A percentile compares a stretch with the other conserved stretches of the same genome.
Conservation (phyloP, 768 basidiomycete species). For the Suillus weaverae region DNA sequence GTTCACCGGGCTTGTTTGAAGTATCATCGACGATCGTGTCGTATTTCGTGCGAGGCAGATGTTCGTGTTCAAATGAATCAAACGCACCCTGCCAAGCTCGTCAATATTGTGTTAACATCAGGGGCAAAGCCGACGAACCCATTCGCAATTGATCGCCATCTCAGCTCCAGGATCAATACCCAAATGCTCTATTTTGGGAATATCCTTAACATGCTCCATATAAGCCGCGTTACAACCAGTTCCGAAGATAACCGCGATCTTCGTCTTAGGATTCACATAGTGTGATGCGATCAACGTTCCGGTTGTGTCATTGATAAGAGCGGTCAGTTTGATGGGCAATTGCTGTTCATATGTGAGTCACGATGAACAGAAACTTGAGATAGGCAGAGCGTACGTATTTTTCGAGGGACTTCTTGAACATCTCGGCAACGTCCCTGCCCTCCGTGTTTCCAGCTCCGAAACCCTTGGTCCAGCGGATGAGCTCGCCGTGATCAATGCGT, state of each 20-base stretch:
- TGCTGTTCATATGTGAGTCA: conserved; percentile 44
- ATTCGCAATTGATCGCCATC: conserved; percentile 98
- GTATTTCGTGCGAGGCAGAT: conserved; percentile 94
- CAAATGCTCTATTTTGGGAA: conserved; percentile 81
- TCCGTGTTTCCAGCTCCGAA: conserved; percentile 92
- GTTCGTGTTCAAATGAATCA: conserved; percentile 92
- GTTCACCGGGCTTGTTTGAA: conserved; percentile 96
- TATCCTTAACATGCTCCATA: conserved; percentile 86
- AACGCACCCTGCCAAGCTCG: conserved; percentile 78
- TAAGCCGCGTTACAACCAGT: conserved; percentile 99
- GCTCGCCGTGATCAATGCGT: conserved; percentile 87
- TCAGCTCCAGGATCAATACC: conserved; percentile 62
- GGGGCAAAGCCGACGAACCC: conserved; percentile 52
- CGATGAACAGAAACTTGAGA: conserved; percentile 3
- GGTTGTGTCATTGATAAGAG: conserved; percentile 97
- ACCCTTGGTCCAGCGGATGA: conserved; percentile 99
- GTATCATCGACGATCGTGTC: conserved; percentile 89
- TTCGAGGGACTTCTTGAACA: conserved; percentile 83
- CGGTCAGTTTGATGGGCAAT: conserved; percentile 80
- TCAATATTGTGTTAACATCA: conserved; percentile 1
- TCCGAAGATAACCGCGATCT: conserved; percentile 95
- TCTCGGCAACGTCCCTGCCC: conserved; percentile 87
- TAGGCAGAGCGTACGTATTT: conserved; percentile 53
- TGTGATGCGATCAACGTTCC: conserved; percentile 96
- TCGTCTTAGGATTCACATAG: conserved; percentile 89